phyloP scores from a whole-genome alignment of 345 rosid genomes.

The Ricinus communis region DNA sequence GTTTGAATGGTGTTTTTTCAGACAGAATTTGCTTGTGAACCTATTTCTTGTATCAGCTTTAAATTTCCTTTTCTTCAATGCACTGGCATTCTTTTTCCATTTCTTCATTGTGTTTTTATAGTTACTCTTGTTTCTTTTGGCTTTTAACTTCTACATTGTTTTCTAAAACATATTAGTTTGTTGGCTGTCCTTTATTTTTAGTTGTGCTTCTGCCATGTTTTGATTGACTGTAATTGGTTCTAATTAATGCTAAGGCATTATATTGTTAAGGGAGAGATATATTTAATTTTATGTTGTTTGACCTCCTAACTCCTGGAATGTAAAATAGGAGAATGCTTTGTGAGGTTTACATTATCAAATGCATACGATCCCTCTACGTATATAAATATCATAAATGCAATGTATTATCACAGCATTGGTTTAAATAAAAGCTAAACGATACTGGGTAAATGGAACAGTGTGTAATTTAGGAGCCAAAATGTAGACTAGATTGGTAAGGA shows the following conservation, averaged over 20 bases:
- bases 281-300: not conserved
- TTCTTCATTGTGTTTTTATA: not conserved
- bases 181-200: not conserved
- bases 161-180: not conserved
- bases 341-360: not conserved
- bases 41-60: too few relatives aligned
- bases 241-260: conserved; percentile 4
- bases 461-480: not conserved
- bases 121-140: not conserved
- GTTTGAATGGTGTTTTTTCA: too few relatives aligned
- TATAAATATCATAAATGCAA: not conserved
- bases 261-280: not conserved
- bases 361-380: not conserved
- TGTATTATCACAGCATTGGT: not conserved
- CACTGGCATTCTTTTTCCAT: not conserved
- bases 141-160: not conserved
- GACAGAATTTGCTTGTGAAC: too few relatives aligned
- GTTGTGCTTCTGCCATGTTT: not conserved
- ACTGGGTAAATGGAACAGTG: not conserved
- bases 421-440: not conserved
- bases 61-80: not conserved
- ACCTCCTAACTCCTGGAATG: not conserved
- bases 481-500: not conserved
- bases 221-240: not conserved
- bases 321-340: not conserved